Evolutionary conservation across 805 yeast genomes (phyloP), one percentile per base, ranked within the genome.

Genomic region (Saccharomycopsis lassenensis): DNA sequence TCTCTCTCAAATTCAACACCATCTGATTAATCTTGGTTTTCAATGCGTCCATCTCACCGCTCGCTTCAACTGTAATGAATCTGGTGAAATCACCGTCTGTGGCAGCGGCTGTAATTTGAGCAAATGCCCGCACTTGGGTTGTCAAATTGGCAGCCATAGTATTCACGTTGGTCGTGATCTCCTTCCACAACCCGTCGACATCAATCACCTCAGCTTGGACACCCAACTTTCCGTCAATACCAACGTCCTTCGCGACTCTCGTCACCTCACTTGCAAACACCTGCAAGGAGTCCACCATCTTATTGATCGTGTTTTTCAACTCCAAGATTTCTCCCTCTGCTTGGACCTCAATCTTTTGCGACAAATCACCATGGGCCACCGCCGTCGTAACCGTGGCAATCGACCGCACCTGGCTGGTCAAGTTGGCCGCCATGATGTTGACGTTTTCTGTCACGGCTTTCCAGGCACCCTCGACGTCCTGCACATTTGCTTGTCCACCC

Each of bases 81-180:
- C 89, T 68, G 0, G 94, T 84, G 57, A 84, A 84, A 55, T 84
- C 94, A 53, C 94, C 94, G 58, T 84, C 94, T 2, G 94, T 83
- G 10, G 94, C 94, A 20, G 95, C 91, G 18, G 91, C 94, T 0
- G 95, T 84, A 50, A 84, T 84, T 54, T 84, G 93, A 25, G 93
- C 94, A 62, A 84, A 84, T 0, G 94, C 94, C 58, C 94, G 71
- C 51, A 84, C 94, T 61, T 84, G 95, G 1, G 93, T 78, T 0
- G 95, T 84, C 54, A 84, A 69, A 55, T 84, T 84, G n/a, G 89
- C 76, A 35, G 95, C 94, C 95, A 84, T 84, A 17, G 89, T 83
- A 53, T 84, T 84, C 46, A 84, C 95, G 58, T 84, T 84, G 14
- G 91, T 81, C 19, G 93, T 84, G 51, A 84, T 84, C 49, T 82